A percentile compares a stretch with the other conserved stretches of the same genome.
phyloP scores from a whole-genome alignment of 192 early-diverging fungal species.

The Backusella westeae region DNA sequence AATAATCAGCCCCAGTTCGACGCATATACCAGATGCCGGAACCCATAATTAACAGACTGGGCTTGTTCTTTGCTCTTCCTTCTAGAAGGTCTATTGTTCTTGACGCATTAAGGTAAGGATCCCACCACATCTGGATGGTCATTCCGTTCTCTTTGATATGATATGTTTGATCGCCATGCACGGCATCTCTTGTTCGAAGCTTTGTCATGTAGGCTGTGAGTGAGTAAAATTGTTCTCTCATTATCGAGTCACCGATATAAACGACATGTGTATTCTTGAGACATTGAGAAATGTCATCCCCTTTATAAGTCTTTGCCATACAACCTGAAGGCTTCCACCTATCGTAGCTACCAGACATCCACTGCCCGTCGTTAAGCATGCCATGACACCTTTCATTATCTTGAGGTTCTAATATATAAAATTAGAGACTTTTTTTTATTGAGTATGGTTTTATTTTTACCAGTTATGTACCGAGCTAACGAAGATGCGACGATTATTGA shows the following conservation, averaged over 20 bases:
- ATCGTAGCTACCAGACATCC: slow-evolving; percentile 36
- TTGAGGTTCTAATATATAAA: slow-evolving; percentile 32
- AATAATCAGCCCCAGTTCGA: slow-evolving; percentile 42
- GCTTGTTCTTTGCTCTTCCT: slow-evolving; percentile 9
- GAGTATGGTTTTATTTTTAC: not conserved
- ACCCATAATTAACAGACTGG: slow-evolving; percentile 47
- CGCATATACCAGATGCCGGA: slow-evolving; percentile 68
- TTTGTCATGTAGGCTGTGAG: slow-evolving; percentile 43
- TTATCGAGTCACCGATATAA: slow-evolving; percentile 70
- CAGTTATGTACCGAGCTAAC: not conserved
- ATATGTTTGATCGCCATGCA: slow-evolving; percentile 5
- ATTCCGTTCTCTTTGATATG: slow-evolving; percentile 27
- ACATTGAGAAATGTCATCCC: slow-evolving; percentile 43
- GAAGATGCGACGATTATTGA: not conserved
- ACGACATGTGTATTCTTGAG: slow-evolving; percentile 45
- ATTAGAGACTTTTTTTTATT: not conserved
- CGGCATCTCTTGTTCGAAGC: slow-evolving; percentile 34
- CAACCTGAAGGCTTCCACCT: slow-evolving; percentile 64
- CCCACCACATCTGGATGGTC: slow-evolving; percentile 67
- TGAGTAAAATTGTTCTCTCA: slow-evolving; percentile 61
- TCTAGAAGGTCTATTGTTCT: slow-evolving; percentile 29
- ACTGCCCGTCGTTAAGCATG: slow-evolving; percentile 53
- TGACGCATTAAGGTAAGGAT: slow-evolving; percentile 61
- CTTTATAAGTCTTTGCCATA: slow-evolving; percentile 53
- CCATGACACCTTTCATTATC: slow-evolving; percentile 41